Conservation (phyloP, 140 eudicot genomes). For the Anethum foeniculum region DNA sequence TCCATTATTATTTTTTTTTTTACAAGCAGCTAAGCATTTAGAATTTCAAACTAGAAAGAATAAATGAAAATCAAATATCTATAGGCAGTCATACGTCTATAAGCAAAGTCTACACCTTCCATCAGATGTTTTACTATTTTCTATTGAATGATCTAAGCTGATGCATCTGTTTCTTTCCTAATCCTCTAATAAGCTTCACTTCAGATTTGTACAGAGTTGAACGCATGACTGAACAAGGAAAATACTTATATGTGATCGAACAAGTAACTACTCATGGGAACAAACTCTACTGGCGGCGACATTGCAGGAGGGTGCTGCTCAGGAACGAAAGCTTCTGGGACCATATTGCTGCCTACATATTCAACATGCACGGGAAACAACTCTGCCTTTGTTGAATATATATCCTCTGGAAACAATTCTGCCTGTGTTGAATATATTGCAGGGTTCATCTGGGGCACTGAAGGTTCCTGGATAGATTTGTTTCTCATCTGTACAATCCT, state of each 20-base stretch:
- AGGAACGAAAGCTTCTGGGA: slow-evolving; percentile 9
- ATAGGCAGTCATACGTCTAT: neutral
- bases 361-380: slow-evolving; percentile 21
- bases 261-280: slow-evolving; percentile 13
- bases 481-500: slow-evolving; percentile 28
- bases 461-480: slow-evolving; percentile 1
- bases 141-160: slow-evolving; percentile 16
- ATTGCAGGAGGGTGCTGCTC: slow-evolving; percentile 10
- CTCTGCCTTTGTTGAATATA: slow-evolving; percentile 28
- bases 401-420: neutral
- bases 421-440: slow-evolving; percentile 34
- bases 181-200: slow-evolving; percentile 15
- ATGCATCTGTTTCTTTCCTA: slow-evolving; percentile 4
- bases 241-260: neutral
- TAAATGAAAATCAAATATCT: neutral
- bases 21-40: neutral
- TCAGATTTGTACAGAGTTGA: slow-evolving; percentile 34
- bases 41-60: neutral
- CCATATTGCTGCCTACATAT: slow-evolving; percentile 34
- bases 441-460: slow-evolving; percentile 24
- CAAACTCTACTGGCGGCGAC: slow-evolving; percentile 24
- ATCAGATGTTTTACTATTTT: slow-evolving; percentile 20
- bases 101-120: slow-evolving; percentile 22
- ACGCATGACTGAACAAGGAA: slow-evolving; percentile 10
- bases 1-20: neutral